Evolutionary conservation across 2,329 filamentous ascomycete species (phyloP).

Genomic region (Trichoderma sp.): DNA sequence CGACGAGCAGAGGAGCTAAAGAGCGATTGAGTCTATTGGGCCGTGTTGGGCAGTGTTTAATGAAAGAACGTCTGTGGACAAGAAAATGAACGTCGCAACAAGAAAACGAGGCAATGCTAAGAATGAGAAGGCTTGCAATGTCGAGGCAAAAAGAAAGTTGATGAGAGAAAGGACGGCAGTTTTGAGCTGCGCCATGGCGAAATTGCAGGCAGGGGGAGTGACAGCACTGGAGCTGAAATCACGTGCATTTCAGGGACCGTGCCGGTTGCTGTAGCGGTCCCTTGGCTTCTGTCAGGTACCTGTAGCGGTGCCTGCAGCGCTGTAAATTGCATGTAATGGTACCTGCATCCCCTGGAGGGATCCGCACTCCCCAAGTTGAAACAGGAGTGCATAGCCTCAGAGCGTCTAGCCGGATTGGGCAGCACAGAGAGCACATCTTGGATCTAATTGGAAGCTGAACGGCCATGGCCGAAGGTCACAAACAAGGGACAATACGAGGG

Average conservation of each 20-base stretch:
- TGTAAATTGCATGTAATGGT: not conserved
- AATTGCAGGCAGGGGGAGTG: constrained; percentile 12
- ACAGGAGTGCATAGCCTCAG: constrained; percentile 23
- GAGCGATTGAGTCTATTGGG: constrained; percentile 12
- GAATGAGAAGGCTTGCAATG: constrained; percentile 1
- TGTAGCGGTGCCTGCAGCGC: not conserved
- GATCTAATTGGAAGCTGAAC: constrained; percentile 1
- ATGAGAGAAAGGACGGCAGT: not conserved
- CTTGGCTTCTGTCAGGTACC: not conserved
- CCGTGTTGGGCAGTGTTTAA: not conserved
- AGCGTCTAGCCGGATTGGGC: constrained; percentile 5
- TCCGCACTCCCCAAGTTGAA: constrained; percentile 51
- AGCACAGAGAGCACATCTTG: not conserved
- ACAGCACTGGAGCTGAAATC: not conserved
- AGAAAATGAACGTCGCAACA: constrained; percentile 10
- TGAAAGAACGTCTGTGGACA: constrained; percentile 7
- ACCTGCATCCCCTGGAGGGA: constrained; percentile 18
- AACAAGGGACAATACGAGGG: constrained; percentile 3
- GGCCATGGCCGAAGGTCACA: not conserved
- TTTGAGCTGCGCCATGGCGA: constrained; percentile 17
- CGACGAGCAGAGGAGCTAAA: not conserved
- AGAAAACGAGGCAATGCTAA: constrained; percentile 13
- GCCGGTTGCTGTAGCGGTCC: not conserved
- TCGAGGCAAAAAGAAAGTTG: not conserved
- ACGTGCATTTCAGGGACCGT: constrained; percentile 12